Conservation (phyloP, 306 rosid species). For the Vigna hirtella region DNA sequence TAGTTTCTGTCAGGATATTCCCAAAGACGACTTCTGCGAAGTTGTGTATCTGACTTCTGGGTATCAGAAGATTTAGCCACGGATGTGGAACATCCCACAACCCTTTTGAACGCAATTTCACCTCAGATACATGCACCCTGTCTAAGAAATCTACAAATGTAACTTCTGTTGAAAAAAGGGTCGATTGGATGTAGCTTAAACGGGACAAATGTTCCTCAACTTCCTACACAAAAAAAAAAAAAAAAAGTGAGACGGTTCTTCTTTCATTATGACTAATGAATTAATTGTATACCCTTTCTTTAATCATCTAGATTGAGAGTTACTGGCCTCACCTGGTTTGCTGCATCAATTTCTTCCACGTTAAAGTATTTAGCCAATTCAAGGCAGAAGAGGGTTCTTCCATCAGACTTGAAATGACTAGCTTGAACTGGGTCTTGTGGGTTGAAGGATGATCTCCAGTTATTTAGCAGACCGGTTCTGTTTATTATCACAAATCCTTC, state of each 20-base stretch:
- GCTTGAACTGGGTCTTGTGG: conserved; percentile 92
- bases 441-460: conserved; percentile 94
- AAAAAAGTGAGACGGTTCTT: neutral
- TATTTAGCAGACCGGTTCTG: conserved; percentile 87
- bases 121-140: conserved; percentile 90
- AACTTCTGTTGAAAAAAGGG: conserved; percentile 80
- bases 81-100: conserved; percentile 98
- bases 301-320: conserved; percentile 27
- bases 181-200: conserved; percentile 77
- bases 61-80: conserved; percentile 96
- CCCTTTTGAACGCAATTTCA: conserved; percentile 86
- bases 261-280: neutral
- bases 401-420: conserved; percentile 86
- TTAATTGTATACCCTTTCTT: neutral
- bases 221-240: conserved; percentile 62
- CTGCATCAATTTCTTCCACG: conserved; percentile 48
- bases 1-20: conserved; percentile 70
- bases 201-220: conserved; percentile 54
- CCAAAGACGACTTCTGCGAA: conserved; percentile 87
- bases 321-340: conserved; percentile 61
- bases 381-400: conserved; percentile 83
- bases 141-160: conserved; percentile 82
- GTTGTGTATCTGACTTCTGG: conserved; percentile 75
- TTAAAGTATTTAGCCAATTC: conserved; percentile 88
- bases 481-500: conserved; percentile 96